Percentiles rank a stretch among this genome's conserved stretches.
Conservation (phyloP, 2,329 filamentous ascomycete species). For the Plenodomus biglobosus region DNA sequence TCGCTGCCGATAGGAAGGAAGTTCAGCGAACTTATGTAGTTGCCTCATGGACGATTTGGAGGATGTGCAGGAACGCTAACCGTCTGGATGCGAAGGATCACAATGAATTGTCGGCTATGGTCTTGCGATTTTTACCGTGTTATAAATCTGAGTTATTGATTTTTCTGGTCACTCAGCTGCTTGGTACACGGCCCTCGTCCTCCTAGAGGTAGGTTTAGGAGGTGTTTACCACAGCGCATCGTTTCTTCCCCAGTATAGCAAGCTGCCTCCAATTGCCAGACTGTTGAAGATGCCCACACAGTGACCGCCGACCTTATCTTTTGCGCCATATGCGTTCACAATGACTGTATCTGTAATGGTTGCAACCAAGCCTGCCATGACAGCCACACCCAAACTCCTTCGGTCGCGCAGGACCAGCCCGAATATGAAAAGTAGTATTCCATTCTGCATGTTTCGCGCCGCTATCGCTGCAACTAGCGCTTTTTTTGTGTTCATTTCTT, state of each 20-base stretch:
- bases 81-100: no score
- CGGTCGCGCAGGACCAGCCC: constrained; percentile 24
- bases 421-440: constrained; percentile 20
- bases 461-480: constrained; percentile 27
- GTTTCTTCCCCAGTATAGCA: constrained; percentile 25
- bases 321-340: constrained; percentile 22
- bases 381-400: constrained; percentile 23
- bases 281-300: constrained; percentile 29
- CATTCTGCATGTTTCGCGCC: constrained; percentile 28
- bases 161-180: no score
- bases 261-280: constrained; percentile 22
- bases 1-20: no score
- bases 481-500: constrained; percentile 22
- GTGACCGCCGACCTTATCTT: constrained; percentile 24
- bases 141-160: no score
- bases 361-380: constrained; percentile 23
- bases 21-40: not conserved
- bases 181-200: no score
- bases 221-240: constrained; percentile 19
- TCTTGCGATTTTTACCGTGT: no score
- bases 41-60: no score
- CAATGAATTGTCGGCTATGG: no score
- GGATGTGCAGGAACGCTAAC: no score
- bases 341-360: constrained; percentile 27
- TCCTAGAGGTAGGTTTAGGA: not conserved